phyloP scores from a whole-genome alignment of 2,329 filamentous ascomycete species.

The Nannizziopsis barbatae region DNA sequence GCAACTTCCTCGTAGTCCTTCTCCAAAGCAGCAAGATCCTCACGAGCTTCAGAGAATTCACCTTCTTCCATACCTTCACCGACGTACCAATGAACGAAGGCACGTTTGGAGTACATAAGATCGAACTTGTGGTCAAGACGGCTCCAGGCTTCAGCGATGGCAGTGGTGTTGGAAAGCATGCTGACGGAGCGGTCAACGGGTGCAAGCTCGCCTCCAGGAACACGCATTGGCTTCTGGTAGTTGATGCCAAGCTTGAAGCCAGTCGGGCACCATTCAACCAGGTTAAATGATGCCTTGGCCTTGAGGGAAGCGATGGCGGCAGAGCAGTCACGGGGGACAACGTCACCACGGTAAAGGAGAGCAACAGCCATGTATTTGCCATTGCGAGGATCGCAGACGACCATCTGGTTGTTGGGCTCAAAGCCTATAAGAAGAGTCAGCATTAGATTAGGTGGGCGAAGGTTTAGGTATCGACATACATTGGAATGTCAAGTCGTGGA shows the following conservation, averaged over 20 bases:
- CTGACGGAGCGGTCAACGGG: slow-evolving; percentile 97
- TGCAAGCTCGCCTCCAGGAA: slow-evolving; percentile 92
- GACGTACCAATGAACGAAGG: slow-evolving; percentile 99
- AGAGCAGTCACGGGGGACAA: slow-evolving; percentile 93
- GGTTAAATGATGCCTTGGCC: slow-evolving; percentile 98
- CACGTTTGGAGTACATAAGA: slow-evolving; percentile 99
- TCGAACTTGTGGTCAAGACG: slow-evolving; percentile 97
- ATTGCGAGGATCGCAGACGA: slow-evolving; percentile 96
- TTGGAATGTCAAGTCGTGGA: slow-evolving; percentile 59
- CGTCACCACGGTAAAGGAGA: slow-evolving; percentile 94
- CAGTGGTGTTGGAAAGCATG: slow-evolving; percentile 92
- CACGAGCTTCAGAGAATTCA: slow-evolving; percentile 97
- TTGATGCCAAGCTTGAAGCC: slow-evolving; percentile 99
- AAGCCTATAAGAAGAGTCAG: slow-evolving; percentile 79
- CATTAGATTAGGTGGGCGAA: not conserved
- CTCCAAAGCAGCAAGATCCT: slow-evolving; percentile 95
- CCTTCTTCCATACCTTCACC: slow-evolving; percentile 99
- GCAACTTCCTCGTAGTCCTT: slow-evolving; percentile 97
- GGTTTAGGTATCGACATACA: slow-evolving; percentile 33
- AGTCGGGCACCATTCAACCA: slow-evolving; percentile 99
- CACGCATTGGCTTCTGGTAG: slow-evolving; percentile 94
- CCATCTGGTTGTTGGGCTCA: slow-evolving; percentile 99
- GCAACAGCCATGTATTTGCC: slow-evolving; percentile 99
- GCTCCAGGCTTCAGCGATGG: slow-evolving; percentile 96
- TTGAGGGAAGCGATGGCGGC: slow-evolving; percentile 88